phyloP scores from a whole-genome alignment of 2,329 filamentous ascomycete genomes.

The Botrytis aclada region DNA sequence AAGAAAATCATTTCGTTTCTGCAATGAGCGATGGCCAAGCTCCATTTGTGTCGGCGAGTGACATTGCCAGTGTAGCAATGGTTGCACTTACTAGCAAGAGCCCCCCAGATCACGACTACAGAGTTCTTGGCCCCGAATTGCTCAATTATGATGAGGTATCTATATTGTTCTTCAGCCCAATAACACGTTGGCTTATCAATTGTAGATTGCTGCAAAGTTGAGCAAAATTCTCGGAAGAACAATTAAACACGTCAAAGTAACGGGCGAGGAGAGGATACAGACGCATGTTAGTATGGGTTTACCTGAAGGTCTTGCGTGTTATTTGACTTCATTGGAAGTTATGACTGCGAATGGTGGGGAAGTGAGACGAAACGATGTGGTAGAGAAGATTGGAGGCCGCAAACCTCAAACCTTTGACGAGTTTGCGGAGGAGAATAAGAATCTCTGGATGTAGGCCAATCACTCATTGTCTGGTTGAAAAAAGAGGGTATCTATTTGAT shows the following conservation, averaged over 20 bases:
- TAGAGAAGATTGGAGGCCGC: background rate
- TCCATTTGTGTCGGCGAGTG: background rate
- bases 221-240: background rate
- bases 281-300: background rate
- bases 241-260: background rate
- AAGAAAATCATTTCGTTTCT: background rate
- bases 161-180: background rate
- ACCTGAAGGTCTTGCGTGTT: background rate
- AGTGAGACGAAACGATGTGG: background rate
- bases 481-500: background rate
- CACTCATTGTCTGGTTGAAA: background rate
- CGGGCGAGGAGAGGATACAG: background rate
- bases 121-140: background rate
- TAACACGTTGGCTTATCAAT: background rate
- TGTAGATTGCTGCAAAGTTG: background rate
- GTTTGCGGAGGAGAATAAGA: background rate
- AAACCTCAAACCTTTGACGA: background rate
- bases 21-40: background rate
- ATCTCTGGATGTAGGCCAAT: background rate
- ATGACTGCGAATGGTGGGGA: background rate
- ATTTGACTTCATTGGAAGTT: background rate
- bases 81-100: background rate
- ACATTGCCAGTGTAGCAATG: conserved; percentile 3
- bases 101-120: background rate
- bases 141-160: conserved; percentile 1